Evolutionary conservation across 108 stramenopile genomes (phyloP).

Genomic region (Skeletonema grethae): DNA sequence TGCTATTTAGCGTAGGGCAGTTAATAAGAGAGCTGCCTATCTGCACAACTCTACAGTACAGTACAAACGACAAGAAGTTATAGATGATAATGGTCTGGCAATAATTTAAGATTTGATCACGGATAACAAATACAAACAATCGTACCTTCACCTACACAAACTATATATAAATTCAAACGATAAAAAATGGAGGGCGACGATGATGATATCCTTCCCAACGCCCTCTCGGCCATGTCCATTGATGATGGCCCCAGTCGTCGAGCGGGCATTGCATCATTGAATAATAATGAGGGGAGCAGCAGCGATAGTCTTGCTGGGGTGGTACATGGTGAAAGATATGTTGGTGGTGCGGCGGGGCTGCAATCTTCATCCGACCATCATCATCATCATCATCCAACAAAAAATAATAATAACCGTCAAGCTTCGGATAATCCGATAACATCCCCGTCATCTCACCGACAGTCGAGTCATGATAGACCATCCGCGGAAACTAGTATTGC

Average conservation of each 20-base stretch:
- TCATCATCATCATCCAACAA: too few species aligned
- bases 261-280: neutral
- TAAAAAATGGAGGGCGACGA: neutral
- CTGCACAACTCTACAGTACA: too few species aligned
- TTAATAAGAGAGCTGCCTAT: too few species aligned
- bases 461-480: neutral
- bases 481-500: neutral
- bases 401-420: neutral
- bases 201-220: slow-evolving; percentile 16
- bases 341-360: too few species aligned
- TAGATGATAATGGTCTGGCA: too few species aligned
- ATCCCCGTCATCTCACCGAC: neutral
- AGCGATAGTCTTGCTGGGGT: slow-evolving; percentile 2
- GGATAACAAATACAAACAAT: too few species aligned
- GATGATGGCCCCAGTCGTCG: slow-evolving; percentile 13
- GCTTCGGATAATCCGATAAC: neutral
- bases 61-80: too few species aligned
- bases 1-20: too few species aligned
- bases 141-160: too few species aligned
- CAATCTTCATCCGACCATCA: neutral
- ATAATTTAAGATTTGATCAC: too few species aligned
- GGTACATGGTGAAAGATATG: neutral
- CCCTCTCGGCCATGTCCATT: slow-evolving; percentile 40
- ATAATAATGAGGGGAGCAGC: neutral
- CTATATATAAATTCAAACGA: too few species aligned